phyloP scores from a whole-genome alignment of 75 land plant genomes.

The Cupressus sempervirens region DNA sequence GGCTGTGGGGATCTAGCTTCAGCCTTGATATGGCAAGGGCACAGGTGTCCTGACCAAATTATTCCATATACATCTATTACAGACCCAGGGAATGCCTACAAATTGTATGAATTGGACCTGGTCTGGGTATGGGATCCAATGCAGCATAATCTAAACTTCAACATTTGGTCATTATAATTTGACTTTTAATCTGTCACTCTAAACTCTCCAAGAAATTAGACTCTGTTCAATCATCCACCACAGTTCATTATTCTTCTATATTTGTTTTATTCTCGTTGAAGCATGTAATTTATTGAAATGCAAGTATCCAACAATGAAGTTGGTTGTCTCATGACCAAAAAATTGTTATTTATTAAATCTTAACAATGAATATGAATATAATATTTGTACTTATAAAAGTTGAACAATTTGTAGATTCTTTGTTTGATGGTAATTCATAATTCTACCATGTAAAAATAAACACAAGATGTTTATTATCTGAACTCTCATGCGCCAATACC shows the following conservation, averaged over 20 bases:
- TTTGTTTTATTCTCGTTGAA: not conserved
- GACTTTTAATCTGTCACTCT: not conserved
- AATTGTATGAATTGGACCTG: too few species aligned
- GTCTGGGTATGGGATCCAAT: too few species aligned
- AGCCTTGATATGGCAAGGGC: too few species aligned
- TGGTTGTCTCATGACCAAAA: not conserved
- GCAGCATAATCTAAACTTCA: not conserved
- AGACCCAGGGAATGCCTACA: too few species aligned
- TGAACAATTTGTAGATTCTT: not conserved
- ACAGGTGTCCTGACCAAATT: too few species aligned
- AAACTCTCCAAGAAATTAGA: not conserved
- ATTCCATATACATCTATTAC: too few species aligned
- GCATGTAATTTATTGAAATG: not conserved
- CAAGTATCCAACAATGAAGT: not conserved
- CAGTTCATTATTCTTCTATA: not conserved
- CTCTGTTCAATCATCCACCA: not conserved
- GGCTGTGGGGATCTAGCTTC: too few species aligned
- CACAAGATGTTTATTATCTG: not conserved
- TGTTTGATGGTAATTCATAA: not conserved
- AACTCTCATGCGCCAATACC: not conserved
- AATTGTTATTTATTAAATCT: not conserved
- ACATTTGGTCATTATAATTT: not conserved
- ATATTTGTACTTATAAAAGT: not conserved
- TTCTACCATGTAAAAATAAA: not conserved
- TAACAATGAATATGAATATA: not conserved